phyloP scores from a whole-genome alignment of 2,329 filamentous ascomycete species.

The Pseudodiploospora longispora region DNA sequence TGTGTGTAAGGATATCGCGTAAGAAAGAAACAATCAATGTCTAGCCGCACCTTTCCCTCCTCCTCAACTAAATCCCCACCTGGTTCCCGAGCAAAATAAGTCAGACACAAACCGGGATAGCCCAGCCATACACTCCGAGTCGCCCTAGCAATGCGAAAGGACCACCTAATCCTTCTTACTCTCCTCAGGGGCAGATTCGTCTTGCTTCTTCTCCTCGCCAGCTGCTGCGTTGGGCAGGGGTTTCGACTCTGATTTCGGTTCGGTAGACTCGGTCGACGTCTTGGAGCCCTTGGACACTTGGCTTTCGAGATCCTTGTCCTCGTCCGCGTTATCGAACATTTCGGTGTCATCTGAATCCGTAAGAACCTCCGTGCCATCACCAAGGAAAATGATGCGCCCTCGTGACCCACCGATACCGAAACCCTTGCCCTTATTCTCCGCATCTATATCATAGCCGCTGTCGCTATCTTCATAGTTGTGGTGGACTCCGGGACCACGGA shows the following conservation, averaged over 20 bases:
- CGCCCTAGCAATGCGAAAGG: conserved; percentile 11
- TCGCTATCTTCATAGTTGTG: conserved; percentile 77
- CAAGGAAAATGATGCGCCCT: conserved; percentile 87
- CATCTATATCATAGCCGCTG: conserved; percentile 67
- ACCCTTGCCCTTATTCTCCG: conserved; percentile 53
- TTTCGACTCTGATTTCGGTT: conserved; percentile 15
- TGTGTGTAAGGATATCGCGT: conserved; percentile 8
- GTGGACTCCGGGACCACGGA: conserved; percentile 73
- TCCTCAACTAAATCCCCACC: conserved; percentile 3
- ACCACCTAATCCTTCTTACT: conserved; percentile 30
- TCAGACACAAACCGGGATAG: neutral
- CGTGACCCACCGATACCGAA: conserved; percentile 63
- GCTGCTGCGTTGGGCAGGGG: conserved; percentile 12
- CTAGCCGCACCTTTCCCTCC: conserved; percentile 9
- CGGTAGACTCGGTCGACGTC: conserved; percentile 16
- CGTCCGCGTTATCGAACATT: conserved; percentile 82
- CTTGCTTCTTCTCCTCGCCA: conserved; percentile 17
- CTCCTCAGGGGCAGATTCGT: conserved; percentile 18
- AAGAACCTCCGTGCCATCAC: conserved; percentile 87
- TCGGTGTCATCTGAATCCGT: conserved; percentile 84
- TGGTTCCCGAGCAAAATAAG: conserved; percentile 4
- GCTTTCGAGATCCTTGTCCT: conserved; percentile 78
- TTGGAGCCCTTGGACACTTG: conserved; percentile 60
- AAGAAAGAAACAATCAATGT: conserved; percentile 11
- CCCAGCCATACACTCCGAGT: conserved; percentile 7